A percentile compares a stretch with the other conserved stretches of the same genome.
Conservation (phyloP, 2,329 filamentous ascomycete genomes). For the Dryadomyces sulphureus region DNA sequence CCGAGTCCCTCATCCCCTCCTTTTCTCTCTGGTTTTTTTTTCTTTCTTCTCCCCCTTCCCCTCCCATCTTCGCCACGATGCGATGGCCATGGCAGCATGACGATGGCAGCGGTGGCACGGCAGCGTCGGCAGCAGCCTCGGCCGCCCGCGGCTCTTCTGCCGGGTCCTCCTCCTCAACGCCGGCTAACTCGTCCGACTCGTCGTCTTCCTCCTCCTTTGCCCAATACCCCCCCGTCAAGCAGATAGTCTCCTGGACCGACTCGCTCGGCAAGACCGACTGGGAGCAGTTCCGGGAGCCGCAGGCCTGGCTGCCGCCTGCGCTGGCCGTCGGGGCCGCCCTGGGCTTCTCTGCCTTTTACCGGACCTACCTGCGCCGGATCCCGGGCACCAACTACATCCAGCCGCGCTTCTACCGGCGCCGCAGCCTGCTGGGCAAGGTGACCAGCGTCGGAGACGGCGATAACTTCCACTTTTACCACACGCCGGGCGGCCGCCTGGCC, state of each 20-base stretch:
- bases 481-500: conserved; percentile 69
- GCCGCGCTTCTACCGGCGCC: conserved; percentile 56
- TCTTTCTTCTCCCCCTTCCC: not conserved
- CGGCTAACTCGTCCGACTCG: not conserved
- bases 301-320: conserved; percentile 36
- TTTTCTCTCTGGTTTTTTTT: not conserved
- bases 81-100: conserved; percentile 7
- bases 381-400: conserved; percentile 63
- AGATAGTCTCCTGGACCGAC: conserved; percentile 21
- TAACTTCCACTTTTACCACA: conserved; percentile 89
- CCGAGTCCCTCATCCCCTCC: not conserved
- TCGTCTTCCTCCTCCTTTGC: not conserved
- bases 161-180: not conserved
- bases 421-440: conserved; percentile 70
- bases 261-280: conserved; percentile 33
- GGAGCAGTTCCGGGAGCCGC: conserved; percentile 38
- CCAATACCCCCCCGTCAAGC: not conserved
- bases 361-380: conserved; percentile 69
- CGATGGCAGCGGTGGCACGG: conserved; percentile 2
- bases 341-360: conserved; percentile 45
- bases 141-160: not conserved
- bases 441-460: conserved; percentile 95
- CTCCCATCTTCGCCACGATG: conserved; percentile 6
- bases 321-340: conserved; percentile 41
- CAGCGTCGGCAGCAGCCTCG: not conserved